phyloP scores from a whole-genome alignment of 441 rosid species.

The Pelargonium myrrhifolium region DNA sequence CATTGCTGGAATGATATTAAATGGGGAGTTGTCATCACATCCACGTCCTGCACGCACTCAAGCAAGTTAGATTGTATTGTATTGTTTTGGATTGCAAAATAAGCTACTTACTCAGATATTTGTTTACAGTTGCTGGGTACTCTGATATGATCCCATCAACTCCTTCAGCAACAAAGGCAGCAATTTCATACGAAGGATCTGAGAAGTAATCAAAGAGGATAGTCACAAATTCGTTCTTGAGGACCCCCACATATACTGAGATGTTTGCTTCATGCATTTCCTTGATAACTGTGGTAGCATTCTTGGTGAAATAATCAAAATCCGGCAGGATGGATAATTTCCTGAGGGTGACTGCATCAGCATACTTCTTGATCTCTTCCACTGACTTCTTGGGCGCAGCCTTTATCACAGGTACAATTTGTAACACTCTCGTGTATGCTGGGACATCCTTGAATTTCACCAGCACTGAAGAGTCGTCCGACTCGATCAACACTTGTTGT shows the following conservation, averaged over 20 bases:
- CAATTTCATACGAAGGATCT: slow-evolving; percentile 64
- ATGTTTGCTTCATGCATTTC: slow-evolving; percentile 38
- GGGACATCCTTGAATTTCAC: slow-evolving; percentile 38
- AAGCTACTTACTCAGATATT: slow-evolving; percentile 44
- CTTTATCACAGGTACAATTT: slow-evolving; percentile 40
- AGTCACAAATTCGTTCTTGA: slow-evolving; percentile 53
- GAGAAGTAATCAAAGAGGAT: slow-evolving; percentile 62
- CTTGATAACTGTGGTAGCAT: slow-evolving; percentile 29
- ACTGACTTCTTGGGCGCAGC: slow-evolving; percentile 44
- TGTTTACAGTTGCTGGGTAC: slow-evolving; percentile 50
- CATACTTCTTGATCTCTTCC: slow-evolving; percentile 63
- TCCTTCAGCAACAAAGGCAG: slow-evolving; percentile 46
- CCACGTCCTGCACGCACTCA: slow-evolving; percentile 43
- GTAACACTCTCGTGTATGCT: slow-evolving; percentile 48
- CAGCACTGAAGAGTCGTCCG: slow-evolving; percentile 72
- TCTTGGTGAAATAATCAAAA: slow-evolving; percentile 31
- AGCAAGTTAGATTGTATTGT: not conserved
- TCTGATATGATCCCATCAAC: slow-evolving; percentile 65
- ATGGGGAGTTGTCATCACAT: slow-evolving; percentile 30
- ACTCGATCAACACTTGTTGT: slow-evolving; percentile 57
- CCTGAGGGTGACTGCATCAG: slow-evolving; percentile 46
- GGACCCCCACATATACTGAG: slow-evolving; percentile 34
- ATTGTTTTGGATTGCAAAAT: not conserved
- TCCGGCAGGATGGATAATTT: slow-evolving; percentile 36
- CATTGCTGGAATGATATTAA: slow-evolving; percentile 41